A percentile compares a stretch with the other conserved stretches of the same genome.
phyloP scores from a whole-genome alignment of 164 flowering plant genomes.

The Cinnamomum chago region DNA sequence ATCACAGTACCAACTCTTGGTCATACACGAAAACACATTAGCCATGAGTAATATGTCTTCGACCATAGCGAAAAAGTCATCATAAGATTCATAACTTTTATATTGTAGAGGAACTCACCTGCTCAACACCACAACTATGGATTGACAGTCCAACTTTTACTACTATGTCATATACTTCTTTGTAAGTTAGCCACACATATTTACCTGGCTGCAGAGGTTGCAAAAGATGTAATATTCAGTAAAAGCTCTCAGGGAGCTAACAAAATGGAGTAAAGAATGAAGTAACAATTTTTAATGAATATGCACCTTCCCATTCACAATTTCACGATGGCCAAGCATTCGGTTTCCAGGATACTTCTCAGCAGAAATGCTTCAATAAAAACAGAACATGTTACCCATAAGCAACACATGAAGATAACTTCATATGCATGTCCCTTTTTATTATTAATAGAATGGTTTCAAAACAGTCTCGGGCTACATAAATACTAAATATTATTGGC shows the following conservation, averaged over 20 bases:
- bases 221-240: background rate
- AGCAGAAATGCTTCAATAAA: constrained; percentile 49
- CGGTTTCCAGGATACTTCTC: constrained; percentile 67
- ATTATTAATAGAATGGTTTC: background rate
- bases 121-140: constrained; percentile 63
- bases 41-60: background rate
- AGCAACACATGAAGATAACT: too few relatives aligned
- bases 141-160: constrained; percentile 68
- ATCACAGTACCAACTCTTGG: background rate
- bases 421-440: too few relatives aligned
- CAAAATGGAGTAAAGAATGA: background rate
- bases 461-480: too few relatives aligned
- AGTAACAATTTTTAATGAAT: background rate
- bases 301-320: constrained; percentile 61
- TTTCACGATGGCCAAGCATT: constrained; percentile 89
- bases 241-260: background rate
- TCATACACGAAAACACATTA: background rate
- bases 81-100: background rate
- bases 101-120: constrained; percentile 33
- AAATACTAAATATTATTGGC: too few relatives aligned
- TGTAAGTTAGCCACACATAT: constrained; percentile 84
- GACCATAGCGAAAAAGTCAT: background rate
- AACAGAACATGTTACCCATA: too few relatives aligned
- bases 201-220: constrained; percentile 57
- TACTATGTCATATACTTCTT: constrained; percentile 74